phyloP scores from a whole-genome alignment of 1,139 yeast genomes.

The Geotrichum aggregatum region DNA sequence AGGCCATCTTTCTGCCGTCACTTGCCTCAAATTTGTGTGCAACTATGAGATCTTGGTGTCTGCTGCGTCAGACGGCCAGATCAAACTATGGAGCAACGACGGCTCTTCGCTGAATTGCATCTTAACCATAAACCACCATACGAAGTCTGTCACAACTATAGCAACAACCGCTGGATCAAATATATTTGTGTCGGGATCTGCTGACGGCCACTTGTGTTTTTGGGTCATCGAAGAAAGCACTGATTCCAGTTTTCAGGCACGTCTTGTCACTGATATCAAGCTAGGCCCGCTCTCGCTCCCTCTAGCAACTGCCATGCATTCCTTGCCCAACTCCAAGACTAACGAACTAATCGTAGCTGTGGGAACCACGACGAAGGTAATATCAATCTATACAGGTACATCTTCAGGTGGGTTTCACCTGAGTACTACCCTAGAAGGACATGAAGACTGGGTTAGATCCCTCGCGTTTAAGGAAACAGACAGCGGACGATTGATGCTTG shows the following conservation, averaged over 20 bases:
- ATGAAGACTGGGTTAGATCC: constrained; percentile 90
- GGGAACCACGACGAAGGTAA: constrained; percentile 65
- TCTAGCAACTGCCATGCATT: constrained; percentile 48
- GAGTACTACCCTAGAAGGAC: constrained; percentile 66
- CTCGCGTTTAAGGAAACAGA: constrained; percentile 54
- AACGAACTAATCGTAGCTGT: constrained; percentile 52
- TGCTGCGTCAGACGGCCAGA: constrained; percentile 59
- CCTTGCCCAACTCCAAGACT: constrained; percentile 17
- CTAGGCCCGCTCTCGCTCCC: constrained; percentile 55
- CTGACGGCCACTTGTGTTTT: constrained; percentile 25
- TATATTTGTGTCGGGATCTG: constrained; percentile 24
- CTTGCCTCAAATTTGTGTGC: constrained; percentile 35
- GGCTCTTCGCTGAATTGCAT: constrained; percentile 25
- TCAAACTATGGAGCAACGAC: constrained; percentile 56
- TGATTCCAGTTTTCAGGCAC: constrained; percentile 40
- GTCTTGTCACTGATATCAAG: constrained; percentile 23
- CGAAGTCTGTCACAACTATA: constrained; percentile 47
- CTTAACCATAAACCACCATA: constrained; percentile 42
- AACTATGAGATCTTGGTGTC: constrained; percentile 49
- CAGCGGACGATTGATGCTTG: constrained; percentile 52
- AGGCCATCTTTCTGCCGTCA: constrained; percentile 36
- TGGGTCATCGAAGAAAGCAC: constrained; percentile 37
- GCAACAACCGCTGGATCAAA: constrained; percentile 34
- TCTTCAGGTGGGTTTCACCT: constrained; percentile 35
- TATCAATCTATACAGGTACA: constrained; percentile 48